Evolutionary conservation across 2,329 filamentous ascomycete genomes (phyloP).

Genomic region (Botryosphaeria dothidea): DNA sequence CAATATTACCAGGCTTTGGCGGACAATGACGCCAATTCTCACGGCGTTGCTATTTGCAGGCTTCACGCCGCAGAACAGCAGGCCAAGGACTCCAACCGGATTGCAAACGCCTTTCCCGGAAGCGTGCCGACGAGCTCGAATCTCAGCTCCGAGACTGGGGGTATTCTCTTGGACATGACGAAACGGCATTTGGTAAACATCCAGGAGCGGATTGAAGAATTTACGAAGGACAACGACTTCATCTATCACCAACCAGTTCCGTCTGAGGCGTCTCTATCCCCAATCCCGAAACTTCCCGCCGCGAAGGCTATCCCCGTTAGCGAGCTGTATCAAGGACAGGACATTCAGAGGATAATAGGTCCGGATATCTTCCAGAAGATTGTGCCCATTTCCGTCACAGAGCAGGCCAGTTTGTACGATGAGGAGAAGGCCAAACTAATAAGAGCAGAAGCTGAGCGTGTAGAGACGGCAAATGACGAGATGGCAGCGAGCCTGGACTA

Average conservation of each 20-base stretch:
- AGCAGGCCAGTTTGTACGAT: conserved; percentile 94
- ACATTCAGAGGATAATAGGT: conserved; percentile 94
- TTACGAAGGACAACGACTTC: conserved; percentile 93
- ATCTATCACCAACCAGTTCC: conserved; percentile 96
- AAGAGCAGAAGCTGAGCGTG: conserved; percentile 88
- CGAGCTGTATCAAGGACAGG: conserved; percentile 94
- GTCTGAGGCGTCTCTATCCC: conserved; percentile 75
- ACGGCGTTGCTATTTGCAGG: conserved; percentile 81
- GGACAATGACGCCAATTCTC: conserved; percentile 84
- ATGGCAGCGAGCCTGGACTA: conserved; percentile 96
- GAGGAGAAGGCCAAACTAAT: conserved; percentile 98
- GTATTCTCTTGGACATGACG: conserved; percentile 73
- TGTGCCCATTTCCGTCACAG: conserved; percentile 91
- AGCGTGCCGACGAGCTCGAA: conserved; percentile 81
- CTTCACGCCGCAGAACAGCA: conserved; percentile 78
- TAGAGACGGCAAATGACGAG: conserved; percentile 89
- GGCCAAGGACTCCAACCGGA: conserved; percentile 74
- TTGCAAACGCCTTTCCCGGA: conserved; percentile 77
- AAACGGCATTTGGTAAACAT: conserved; percentile 80
- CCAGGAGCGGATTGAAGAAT: conserved; percentile 74
- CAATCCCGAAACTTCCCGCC: conserved; percentile 87
- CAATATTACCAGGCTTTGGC: conserved; percentile 93
- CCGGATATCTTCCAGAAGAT: conserved; percentile 97
- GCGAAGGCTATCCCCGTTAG: conserved; percentile 97
- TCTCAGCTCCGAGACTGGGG: conserved; percentile 75